Percentiles rank a stretch among this genome's conserved stretches.
Evolutionary conservation across 2,329 filamentous ascomycete genomes (phyloP).

Genomic region (Fusarium algeriense): DNA sequence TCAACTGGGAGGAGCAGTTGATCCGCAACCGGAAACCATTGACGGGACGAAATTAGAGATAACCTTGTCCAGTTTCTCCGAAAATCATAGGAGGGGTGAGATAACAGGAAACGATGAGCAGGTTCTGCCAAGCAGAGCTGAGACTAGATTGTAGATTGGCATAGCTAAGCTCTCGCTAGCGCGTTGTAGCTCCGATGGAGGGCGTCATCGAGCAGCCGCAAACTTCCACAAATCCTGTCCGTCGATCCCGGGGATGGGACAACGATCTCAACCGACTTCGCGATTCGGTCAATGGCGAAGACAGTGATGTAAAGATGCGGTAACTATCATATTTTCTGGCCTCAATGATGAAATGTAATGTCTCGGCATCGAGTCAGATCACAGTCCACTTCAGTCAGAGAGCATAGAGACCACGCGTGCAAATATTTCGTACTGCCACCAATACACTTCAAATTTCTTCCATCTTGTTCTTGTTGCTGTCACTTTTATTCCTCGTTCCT

Average conservation of each 20-base stretch:
- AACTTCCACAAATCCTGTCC: slow-evolving; percentile 30
- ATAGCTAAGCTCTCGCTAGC: slow-evolving; percentile 27
- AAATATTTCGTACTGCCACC: slow-evolving; percentile 7
- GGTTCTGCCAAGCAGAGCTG: slow-evolving; percentile 9
- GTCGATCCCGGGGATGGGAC: slow-evolving; percentile 23
- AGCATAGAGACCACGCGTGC: background rate
- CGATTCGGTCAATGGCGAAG: background rate
- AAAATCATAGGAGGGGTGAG: slow-evolving; percentile 6
- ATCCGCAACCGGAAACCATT: slow-evolving; percentile 24
- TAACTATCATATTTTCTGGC: background rate
- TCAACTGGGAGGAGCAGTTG: background rate
- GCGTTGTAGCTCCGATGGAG: slow-evolving; percentile 6
- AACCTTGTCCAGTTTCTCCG: slow-evolving; percentile 13
- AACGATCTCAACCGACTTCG: slow-evolving; percentile 1
- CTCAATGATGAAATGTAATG: slow-evolving; percentile 10
- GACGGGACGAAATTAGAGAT: slow-evolving; percentile 7
- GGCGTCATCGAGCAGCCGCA: slow-evolving; percentile 35
- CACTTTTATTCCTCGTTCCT: background rate
- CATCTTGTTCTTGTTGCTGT: background rate
- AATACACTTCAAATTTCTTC: slow-evolving; percentile 8
- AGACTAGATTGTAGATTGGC: slow-evolving; percentile 21
- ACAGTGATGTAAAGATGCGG: slow-evolving; percentile 15
- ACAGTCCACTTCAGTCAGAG: background rate
- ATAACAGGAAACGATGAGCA: slow-evolving; percentile 27
- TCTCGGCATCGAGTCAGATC: background rate